Conservation (phyloP, 306 rosid species). For the Myrica gale region DNA sequence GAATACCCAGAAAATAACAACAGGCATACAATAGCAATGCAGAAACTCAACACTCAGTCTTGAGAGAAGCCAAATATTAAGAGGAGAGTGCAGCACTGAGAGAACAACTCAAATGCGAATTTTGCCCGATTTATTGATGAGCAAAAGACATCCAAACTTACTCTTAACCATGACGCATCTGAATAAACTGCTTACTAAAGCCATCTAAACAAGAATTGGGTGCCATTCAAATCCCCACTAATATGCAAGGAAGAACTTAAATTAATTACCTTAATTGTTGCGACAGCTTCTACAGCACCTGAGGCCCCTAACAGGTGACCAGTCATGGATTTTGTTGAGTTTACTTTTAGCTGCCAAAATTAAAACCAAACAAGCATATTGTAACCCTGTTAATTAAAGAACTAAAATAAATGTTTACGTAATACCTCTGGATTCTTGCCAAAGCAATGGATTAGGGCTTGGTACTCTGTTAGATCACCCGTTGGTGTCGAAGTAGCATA, state of each 20-base stretch:
- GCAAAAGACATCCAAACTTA: too few relatives aligned
- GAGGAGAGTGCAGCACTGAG: too few relatives aligned
- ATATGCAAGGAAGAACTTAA: neutral
- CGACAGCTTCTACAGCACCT: slow-evolving; percentile 96
- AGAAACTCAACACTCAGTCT: neutral
- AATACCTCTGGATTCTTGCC: slow-evolving; percentile 74
- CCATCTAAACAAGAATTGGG: neutral
- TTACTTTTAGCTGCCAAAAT: slow-evolving; percentile 61
- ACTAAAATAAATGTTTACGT: neutral
- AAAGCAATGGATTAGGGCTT: slow-evolving; percentile 81
- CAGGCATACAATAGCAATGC: neutral
- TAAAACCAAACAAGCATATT: slow-evolving; percentile 17
- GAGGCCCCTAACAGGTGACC: slow-evolving; percentile 98
- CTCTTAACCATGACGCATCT: neutral
- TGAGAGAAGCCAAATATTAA: neutral
- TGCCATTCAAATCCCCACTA: neutral
- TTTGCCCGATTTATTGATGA: too few relatives aligned
- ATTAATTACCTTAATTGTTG: slow-evolving; percentile 65
- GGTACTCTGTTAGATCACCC: slow-evolving; percentile 88
- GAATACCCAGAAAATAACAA: neutral
- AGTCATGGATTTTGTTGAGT: slow-evolving; percentile 94
- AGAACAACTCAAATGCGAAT: too few relatives aligned
- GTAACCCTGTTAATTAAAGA: neutral
- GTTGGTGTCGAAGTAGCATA: slow-evolving; percentile 89
- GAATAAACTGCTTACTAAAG: neutral